Conservation (phyloP, 306 rosid genomes). For the Sechiopsis laciniata region DNA sequence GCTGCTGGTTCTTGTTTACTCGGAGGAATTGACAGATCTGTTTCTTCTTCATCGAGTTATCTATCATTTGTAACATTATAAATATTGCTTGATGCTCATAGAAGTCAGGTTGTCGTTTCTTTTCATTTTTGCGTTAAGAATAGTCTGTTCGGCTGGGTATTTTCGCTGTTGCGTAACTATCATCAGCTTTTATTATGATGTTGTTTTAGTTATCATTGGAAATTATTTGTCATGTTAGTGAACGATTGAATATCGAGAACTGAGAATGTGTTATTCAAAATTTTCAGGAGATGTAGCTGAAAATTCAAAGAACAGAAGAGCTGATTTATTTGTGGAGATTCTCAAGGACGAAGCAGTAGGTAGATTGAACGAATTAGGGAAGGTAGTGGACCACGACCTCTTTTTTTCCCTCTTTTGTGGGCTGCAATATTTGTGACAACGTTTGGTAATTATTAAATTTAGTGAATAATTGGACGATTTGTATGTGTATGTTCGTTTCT, state of each 20-base stretch:
- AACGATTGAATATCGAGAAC: background rate
- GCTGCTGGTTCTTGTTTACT: background rate
- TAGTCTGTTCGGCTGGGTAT: background rate
- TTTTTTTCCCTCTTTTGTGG: background rate
- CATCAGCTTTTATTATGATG: background rate
- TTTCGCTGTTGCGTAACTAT: background rate
- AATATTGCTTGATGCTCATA: background rate
- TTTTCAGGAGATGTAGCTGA: slow-evolving; percentile 48
- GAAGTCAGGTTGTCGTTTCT: background rate
- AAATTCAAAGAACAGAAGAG: slow-evolving; percentile 41
- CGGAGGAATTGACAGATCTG: slow-evolving; percentile 10
- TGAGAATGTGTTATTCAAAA: slow-evolving; percentile 30
- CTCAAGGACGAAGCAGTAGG: slow-evolving; percentile 80
- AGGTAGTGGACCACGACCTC: slow-evolving; percentile 35
- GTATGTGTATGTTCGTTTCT: slow-evolving; percentile 1
- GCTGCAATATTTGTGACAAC: no score
- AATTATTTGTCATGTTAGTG: background rate
- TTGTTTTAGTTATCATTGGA: background rate
- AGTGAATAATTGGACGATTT: slow-evolving; percentile 3
- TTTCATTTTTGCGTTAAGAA: background rate
- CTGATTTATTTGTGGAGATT: slow-evolving; percentile 57
- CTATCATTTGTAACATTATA: background rate
- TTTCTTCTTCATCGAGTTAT: background rate
- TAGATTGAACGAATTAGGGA: slow-evolving; percentile 68
- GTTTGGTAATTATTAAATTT: background rate